Conservation (phyloP, 2,329 filamentous ascomycete genomes). For the Samsoniella hepiali region DNA sequence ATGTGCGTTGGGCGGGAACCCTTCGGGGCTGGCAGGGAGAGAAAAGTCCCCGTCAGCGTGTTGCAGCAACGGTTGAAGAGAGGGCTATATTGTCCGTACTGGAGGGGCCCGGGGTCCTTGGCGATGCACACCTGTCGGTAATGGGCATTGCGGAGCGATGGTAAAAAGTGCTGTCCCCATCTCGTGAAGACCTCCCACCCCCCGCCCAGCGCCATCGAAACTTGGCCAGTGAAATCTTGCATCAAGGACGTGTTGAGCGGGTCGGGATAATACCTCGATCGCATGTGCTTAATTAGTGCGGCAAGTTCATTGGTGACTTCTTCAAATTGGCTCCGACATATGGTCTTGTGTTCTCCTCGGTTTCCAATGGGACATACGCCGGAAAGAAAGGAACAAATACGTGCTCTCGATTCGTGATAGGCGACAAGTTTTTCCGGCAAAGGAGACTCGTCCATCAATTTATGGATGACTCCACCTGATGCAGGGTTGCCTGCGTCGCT, state of each 20-base stretch:
- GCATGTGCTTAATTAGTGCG: constrained; percentile 33
- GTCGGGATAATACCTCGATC: constrained; percentile 36
- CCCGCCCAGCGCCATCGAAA: constrained; percentile 49
- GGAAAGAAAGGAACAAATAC: constrained; percentile 48
- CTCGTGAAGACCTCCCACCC: constrained; percentile 43
- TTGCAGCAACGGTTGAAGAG: constrained; percentile 52
- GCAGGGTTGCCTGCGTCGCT: neutral
- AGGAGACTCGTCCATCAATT: neutral
- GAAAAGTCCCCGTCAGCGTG: constrained; percentile 47
- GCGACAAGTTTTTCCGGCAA: constrained; percentile 2
- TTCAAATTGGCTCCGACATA: neutral
- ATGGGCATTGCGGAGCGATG: constrained; percentile 54
- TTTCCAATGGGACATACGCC: constrained; percentile 39
- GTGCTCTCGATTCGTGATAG: constrained; percentile 52
- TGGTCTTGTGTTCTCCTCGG: constrained; percentile 35
- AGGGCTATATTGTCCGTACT: constrained; percentile 49
- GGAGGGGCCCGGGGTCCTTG: constrained; percentile 57
- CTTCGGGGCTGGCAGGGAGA: constrained; percentile 42
- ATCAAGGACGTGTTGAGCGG: constrained; percentile 44
- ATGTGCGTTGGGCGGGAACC: constrained; percentile 29
- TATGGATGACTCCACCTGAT: neutral
- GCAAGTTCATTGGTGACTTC: constrained; percentile 27
- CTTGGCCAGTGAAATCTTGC: constrained; percentile 49
- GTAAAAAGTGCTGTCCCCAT: constrained; percentile 59
- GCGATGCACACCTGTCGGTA: constrained; percentile 56